Percentiles rank a stretch among this genome's conserved stretches.
Evolutionary conservation across 1,139 yeast genomes (phyloP).

Genomic region (Geotrichum bryndzae): DNA sequence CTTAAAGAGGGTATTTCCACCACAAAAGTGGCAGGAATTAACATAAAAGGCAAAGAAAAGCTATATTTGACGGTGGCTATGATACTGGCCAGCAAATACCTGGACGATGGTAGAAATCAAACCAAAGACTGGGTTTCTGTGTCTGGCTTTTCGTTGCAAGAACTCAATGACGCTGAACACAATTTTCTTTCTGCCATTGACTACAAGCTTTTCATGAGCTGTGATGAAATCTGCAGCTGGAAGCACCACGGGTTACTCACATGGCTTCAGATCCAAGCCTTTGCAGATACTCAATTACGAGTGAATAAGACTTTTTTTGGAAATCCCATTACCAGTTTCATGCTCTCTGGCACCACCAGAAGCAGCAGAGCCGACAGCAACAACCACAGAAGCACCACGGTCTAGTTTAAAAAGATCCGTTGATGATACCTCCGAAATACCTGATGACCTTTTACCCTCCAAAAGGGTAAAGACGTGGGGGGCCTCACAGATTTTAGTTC

Average conservation of each 20-base stretch:
- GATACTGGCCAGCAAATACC: neutral
- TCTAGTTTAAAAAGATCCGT: neutral
- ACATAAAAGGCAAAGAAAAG: neutral
- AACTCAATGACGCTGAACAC: neutral
- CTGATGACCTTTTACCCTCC: neutral
- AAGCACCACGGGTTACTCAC: neutral
- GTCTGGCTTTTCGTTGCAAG: neutral
- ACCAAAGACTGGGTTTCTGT: neutral
- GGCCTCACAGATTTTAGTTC: neutral
- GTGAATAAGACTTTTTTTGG: neutral
- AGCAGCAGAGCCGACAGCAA: neutral
- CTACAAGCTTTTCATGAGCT: neutral
- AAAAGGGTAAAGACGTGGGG: neutral
- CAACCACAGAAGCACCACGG: neutral
- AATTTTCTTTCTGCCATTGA: neutral
- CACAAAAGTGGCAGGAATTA: neutral
- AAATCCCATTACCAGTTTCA: neutral
- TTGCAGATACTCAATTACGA: neutral
- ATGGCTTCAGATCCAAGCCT: neutral
- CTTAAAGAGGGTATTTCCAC: neutral
- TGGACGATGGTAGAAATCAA: neutral
- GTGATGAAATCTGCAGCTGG: neutral
- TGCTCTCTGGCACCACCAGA: neutral
- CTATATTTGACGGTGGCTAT: neutral
- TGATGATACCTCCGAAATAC: neutral